Percentiles rank a stretch among this genome's conserved stretches.
Evolutionary conservation across 371 early-diverging fungal genomes (phyloP).

Genomic region (Mucor racemosus): DNA sequence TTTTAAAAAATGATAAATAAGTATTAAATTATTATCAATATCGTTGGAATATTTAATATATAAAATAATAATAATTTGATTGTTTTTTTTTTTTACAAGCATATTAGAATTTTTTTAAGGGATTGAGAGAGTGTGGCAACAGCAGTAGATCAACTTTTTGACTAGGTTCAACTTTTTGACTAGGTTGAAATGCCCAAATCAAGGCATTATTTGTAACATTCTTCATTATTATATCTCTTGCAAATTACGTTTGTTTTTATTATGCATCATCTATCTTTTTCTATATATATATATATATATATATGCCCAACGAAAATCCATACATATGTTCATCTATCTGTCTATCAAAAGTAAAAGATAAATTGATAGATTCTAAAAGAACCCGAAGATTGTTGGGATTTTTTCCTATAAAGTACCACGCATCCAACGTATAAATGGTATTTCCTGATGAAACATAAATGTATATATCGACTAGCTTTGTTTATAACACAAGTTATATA

Average conservation of each 20-base stretch:
- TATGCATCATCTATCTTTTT: neutral
- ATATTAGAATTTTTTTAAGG: neutral
- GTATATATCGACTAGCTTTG: neutral
- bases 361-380: neutral
- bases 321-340: neutral
- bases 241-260: neutral
- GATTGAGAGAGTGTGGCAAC: neutral
- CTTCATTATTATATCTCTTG: neutral
- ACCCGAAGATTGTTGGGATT: no score
- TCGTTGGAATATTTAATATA: slow-evolving; percentile 1
- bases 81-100: no score
- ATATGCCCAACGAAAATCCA: neutral
- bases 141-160: neutral
- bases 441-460: no score
- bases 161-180: neutral
- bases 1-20: neutral
- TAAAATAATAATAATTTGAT: neutral
- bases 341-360: neutral
- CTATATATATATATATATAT: neutral
- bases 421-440: no score
- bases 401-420: no score
- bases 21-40: neutral
- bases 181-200: neutral
- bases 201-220: neutral
- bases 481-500: neutral